Evolutionary conservation across 192 early-diverging fungal genomes (phyloP).

Genomic region (Backusella morwellensis): DNA sequence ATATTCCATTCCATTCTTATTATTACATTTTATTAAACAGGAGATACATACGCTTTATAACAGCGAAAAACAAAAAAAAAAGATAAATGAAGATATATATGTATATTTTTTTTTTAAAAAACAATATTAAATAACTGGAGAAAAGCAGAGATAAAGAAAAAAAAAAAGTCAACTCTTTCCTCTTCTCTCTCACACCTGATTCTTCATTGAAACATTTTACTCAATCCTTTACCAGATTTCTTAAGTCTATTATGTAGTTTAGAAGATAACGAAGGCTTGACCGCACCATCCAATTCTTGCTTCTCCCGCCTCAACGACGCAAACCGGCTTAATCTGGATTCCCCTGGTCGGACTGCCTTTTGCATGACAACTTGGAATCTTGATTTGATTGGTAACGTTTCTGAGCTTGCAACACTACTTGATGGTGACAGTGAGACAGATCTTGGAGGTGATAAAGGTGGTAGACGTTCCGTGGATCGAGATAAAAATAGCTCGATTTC

Average conservation of each 20-base stretch:
- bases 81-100: neutral
- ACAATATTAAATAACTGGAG: neutral
- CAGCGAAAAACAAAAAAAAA: neutral
- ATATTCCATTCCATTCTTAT: slow-evolving; percentile 1
- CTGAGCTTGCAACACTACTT: neutral
- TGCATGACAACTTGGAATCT: neutral
- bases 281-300: neutral
- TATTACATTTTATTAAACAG: slow-evolving; percentile 6
- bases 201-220: neutral
- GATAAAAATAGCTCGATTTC: slow-evolving; percentile 4
- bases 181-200: neutral
- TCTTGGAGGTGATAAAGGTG: neutral
- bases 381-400: neutral
- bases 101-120: neutral
- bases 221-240: neutral
- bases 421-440: neutral
- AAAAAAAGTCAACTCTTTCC: neutral
- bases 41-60: neutral
- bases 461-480: neutral
- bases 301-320: neutral
- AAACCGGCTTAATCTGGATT: neutral
- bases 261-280: neutral
- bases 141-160: neutral
- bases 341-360: neutral
- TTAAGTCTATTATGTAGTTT: neutral